phyloP scores from a whole-genome alignment of 306 rosid species.

The Trifolium fragiferum region DNA sequence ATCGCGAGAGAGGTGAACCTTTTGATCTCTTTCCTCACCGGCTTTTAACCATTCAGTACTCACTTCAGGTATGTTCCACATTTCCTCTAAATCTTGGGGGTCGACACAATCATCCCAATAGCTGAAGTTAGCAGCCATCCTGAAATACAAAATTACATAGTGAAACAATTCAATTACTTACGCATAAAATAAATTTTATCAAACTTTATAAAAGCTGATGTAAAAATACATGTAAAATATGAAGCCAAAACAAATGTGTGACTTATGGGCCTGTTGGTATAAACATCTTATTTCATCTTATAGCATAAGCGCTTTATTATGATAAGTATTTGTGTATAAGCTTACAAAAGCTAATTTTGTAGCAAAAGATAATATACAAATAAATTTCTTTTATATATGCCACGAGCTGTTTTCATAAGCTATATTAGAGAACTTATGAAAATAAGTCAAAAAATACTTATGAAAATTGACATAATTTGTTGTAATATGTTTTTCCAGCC shows the following conservation, averaged over 20 bases:
- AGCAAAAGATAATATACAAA: no score
- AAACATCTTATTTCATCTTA: no score
- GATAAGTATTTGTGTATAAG: no score
- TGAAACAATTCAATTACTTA: constrained; percentile 18
- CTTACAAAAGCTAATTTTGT: no score
- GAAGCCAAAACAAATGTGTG: constrained; percentile 1
- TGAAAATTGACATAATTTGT: no score
- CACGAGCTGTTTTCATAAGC: no score
- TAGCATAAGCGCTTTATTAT: no score
- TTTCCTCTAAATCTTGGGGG: constrained; percentile 68
- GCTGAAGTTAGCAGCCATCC: constrained; percentile 63
- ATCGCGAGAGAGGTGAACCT: constrained; percentile 87
- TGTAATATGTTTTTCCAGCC: no score
- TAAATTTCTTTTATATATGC: no score
- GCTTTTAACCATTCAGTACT: constrained; percentile 81
- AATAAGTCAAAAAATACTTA: no score
- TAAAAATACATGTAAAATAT: constrained; percentile 6
- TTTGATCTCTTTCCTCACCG: constrained; percentile 69
- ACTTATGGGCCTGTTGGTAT: not conserved
- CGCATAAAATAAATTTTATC: constrained; percentile 6
- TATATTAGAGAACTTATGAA: no score
- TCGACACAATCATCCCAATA: constrained; percentile 87
- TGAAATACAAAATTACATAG: constrained; percentile 33
- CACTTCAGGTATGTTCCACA: constrained; percentile 78
- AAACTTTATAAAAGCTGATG: not conserved